A percentile compares a stretch with the other conserved stretches of the same genome.
phyloP scores from a whole-genome alignment of 2,329 filamentous ascomycete genomes.

The Ceratocystiopsis brevicomis region DNA sequence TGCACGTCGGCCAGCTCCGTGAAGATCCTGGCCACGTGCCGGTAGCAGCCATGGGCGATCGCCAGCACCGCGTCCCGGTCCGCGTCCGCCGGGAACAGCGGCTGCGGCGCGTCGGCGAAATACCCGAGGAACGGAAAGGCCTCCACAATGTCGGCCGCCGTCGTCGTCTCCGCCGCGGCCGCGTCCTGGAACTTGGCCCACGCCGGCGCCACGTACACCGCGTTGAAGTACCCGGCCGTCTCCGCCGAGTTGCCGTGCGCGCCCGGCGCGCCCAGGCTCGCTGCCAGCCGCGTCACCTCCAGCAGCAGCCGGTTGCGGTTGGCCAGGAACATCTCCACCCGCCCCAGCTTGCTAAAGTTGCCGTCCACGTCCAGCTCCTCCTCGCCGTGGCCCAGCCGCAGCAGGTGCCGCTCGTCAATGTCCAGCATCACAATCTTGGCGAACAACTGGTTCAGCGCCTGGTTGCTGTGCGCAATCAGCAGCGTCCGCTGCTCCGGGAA shows the following conservation, averaged over 20 bases:
- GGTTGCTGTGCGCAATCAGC: constrained; percentile 90
- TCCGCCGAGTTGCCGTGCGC: constrained; percentile 94
- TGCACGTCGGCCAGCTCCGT: constrained; percentile 80
- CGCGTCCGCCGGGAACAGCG: constrained; percentile 52
- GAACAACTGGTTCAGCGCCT: constrained; percentile 92
- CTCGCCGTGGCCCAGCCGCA: constrained; percentile 85
- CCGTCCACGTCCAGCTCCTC: constrained; percentile 75
- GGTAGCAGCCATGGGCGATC: constrained; percentile 66
- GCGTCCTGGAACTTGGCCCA: constrained; percentile 72
- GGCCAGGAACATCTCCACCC: constrained; percentile 87
- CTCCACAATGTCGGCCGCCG: constrained; percentile 42
- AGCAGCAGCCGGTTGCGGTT: constrained; percentile 60
- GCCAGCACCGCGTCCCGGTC: constrained; percentile 53
- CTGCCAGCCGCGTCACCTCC: constrained; percentile 73
- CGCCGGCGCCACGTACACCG: constrained; percentile 70
- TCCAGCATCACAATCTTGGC: constrained; percentile 93
- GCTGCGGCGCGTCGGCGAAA: constrained; percentile 74
- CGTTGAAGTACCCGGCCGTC: constrained; percentile 91
- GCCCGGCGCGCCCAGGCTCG: constrained; percentile 68
- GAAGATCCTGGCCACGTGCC: constrained; percentile 79
- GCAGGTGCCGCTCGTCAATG: constrained; percentile 84
- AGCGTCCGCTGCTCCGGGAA: constrained; percentile 84
- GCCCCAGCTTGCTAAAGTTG: constrained; percentile 83
- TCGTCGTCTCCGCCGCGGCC: constrained; percentile 18
- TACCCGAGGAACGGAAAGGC: constrained; percentile 78